Conservation (phyloP, 2,329 filamentous ascomycete genomes). For the Diaporthe ilicicola region DNA sequence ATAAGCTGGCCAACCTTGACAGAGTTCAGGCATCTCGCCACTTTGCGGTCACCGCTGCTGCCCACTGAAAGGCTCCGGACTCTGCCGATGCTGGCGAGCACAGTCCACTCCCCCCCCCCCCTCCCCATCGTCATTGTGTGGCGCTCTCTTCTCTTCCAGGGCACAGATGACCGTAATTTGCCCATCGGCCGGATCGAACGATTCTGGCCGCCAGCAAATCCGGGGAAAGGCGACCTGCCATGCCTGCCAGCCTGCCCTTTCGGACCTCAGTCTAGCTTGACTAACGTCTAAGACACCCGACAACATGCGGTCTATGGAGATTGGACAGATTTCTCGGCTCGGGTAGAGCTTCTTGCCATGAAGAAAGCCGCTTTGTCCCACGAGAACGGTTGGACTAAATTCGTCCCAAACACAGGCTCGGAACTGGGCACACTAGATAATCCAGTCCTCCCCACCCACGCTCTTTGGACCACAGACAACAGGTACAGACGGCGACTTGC, state of each 20-base stretch:
- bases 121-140: constrained; percentile 1
- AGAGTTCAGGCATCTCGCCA: constrained; percentile 18
- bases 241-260: constrained; percentile 1
- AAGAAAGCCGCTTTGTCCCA: constrained; percentile 22
- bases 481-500: constrained; percentile 25
- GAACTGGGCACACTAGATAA: constrained; percentile 25
- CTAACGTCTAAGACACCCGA: constrained; percentile 29
- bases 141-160: constrained; percentile 1
- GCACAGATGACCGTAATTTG: constrained; percentile 10
- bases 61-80: background rate
- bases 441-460: constrained; percentile 9
- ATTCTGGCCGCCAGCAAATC: constrained; percentile 7
- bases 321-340: constrained; percentile 29
- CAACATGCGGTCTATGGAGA: constrained; percentile 8
- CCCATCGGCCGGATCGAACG: constrained; percentile 24
- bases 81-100: constrained; percentile 10
- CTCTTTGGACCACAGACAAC: background rate
- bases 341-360: constrained; percentile 22
- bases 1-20: constrained; percentile 12
- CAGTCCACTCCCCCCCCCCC: constrained; percentile 1
- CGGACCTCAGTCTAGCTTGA: constrained; percentile 9
- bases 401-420: constrained; percentile 22
- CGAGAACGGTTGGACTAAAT: constrained; percentile 16
- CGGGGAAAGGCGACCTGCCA: constrained; percentile 4
- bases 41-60: constrained; percentile 8